These are phyloP conservation scores for Penicillium desertorum DNA, from an alignment of 495 filamentous ascomycete genomes.

Conservation along the genomic window DNA sequence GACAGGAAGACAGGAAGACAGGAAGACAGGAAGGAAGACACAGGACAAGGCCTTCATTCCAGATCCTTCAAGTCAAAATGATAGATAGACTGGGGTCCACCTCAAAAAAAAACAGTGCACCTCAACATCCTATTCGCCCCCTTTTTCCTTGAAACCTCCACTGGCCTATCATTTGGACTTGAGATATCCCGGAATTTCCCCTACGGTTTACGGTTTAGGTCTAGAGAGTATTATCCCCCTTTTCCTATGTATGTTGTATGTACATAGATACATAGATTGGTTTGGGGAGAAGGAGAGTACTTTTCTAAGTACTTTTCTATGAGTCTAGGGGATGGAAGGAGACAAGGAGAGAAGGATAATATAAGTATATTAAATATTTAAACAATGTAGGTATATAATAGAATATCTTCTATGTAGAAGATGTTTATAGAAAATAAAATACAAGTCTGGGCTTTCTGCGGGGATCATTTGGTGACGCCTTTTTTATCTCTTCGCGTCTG, in stretches of 20 bases:
- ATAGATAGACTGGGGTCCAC: not conserved
- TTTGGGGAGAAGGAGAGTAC: not conserved
- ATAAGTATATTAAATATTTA: not conserved
- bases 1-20: not conserved
- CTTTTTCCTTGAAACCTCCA: slow-evolving; percentile 15
- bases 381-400: not conserved
- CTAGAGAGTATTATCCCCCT: not conserved
- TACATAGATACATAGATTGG: not conserved
- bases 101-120: not conserved
- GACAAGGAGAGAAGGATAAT: not conserved
- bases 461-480: not conserved
- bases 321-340: not conserved
- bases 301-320: not conserved
- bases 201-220: not conserved
- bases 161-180: slow-evolving; percentile 19
- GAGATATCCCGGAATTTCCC: not conserved
- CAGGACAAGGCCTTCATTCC: not conserved
- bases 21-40: not conserved
- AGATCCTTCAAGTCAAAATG: not conserved
- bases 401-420: no score
- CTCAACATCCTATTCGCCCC: slow-evolving; percentile 12
- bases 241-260: not conserved
- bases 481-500: not conserved
- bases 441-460: not conserved
- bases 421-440: no score